Base-by-base conservation (phyloP, 805 yeast species). In the Cyberlindnera euphorbiae region DNA sequence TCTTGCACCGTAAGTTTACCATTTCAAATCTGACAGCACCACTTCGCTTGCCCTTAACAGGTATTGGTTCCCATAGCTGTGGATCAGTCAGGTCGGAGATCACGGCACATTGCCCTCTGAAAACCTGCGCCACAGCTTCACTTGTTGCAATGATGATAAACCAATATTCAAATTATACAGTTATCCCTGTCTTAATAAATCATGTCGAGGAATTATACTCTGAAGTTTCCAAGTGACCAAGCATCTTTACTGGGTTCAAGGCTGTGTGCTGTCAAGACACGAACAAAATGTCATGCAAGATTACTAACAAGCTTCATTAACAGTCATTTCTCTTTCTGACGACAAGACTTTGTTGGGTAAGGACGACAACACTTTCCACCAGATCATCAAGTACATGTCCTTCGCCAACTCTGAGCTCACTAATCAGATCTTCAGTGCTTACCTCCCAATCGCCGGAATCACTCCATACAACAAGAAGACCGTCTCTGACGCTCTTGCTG, bases 151-250 rank as follows among this genome's bases (percentile, higher is more conserved):
- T 77, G 85, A 79, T 79, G 84, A 79, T 66, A 69, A 58, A 62
- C 42, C 57, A 63, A 66, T n/a, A n/a, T 56, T n/a, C n/a, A 37
- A 55, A 60, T 65, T 66, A 67, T 59, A 79, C 86, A 79, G 86
- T 79, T 79, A 79, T 79, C 86, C 86, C 86, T 79, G 86, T 79
- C 86, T 79, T 79, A 79, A 79, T 61, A 77, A 46, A 77, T 59
- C 57, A 73, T 79, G 85, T 79, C 85, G 85, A 79, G 81, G 69
- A 62, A 63, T 46, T 48, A 42, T 39, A 68, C 47, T 71, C 82
- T 76, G 82, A 77, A 60, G 58, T 30, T n/a, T n/a, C n/a, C n/a
- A n/a, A n/a, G n/a, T n/a, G n/a, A n/a, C n/a, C n/a, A n/a, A n/a
- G n/a, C n/a, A n/a, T n/a, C n/a, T n/a, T n/a, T n/a, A n/a, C n/a